Percentiles rank a stretch among this genome's conserved stretches.
Conservation (phyloP, 1,139 yeast species). For the Suhomyces yuchorum region DNA sequence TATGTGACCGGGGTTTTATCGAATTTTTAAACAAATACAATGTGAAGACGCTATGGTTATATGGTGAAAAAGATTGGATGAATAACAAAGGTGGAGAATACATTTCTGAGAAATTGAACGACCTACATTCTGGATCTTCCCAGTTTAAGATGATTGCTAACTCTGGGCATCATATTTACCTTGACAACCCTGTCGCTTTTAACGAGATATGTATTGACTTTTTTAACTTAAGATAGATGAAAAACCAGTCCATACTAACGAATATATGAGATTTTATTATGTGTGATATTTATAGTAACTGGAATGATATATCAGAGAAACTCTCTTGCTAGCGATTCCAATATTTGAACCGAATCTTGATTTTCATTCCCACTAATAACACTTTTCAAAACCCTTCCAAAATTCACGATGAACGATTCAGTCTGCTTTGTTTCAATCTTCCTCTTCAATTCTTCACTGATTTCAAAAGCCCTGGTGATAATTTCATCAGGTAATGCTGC, state of each 20-base stretch:
- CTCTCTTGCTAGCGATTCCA: constrained; percentile 9
- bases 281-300: neutral
- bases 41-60: constrained; percentile 38
- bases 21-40: constrained; percentile 30
- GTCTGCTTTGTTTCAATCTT: constrained; percentile 26
- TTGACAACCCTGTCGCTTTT: constrained; percentile 42
- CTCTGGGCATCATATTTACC: constrained; percentile 48
- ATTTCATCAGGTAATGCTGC: constrained; percentile 61
- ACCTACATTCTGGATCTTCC: constrained; percentile 22
- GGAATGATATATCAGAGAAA: neutral
- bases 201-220: constrained; percentile 33
- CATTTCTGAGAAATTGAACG: constrained; percentile 29
- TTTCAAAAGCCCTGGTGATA: constrained; percentile 48
- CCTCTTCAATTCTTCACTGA: constrained; percentile 46
- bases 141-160: constrained; percentile 29
- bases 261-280: neutral
- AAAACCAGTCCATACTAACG: neutral
- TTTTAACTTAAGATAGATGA: constrained; percentile 18
- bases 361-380: neutral
- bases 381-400: constrained; percentile 3
- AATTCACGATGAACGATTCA: constrained; percentile 7
- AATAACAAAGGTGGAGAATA: constrained; percentile 43
- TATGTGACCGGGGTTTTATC: constrained; percentile 44
- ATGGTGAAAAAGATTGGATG: constrained; percentile 53
- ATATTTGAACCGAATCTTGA: neutral